Evolutionary conservation across 2,329 filamentous ascomycete species (phyloP).

Genomic region (Fusarium phyllophilum): DNA sequence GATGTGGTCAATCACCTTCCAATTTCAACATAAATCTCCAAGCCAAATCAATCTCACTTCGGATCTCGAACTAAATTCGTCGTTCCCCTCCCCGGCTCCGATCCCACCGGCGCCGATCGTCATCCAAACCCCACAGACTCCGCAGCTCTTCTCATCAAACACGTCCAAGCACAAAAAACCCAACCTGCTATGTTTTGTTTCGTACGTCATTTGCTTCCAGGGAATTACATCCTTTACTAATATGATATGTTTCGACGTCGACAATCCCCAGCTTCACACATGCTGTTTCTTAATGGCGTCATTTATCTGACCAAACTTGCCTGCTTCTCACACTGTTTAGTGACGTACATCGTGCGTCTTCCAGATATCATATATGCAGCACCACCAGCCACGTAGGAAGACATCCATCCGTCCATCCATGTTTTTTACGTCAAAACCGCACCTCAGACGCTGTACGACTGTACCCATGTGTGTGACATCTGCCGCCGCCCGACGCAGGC

Average conservation of each 20-base stretch:
- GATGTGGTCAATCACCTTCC: background rate
- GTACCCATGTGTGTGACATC: background rate
- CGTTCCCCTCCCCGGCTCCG: conserved; percentile 26
- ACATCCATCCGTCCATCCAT: conserved; percentile 6
- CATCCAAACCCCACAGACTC: conserved; percentile 32
- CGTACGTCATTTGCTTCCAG: conserved; percentile 16
- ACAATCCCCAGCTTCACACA: background rate
- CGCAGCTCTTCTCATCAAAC: background rate
- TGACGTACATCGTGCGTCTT: conserved; percentile 26
- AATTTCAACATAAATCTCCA: background rate
- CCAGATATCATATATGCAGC: conserved; percentile 15
- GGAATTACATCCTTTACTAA: background rate
- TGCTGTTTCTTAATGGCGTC: background rate
- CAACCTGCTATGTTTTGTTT: conserved; percentile 20
- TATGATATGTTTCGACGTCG: background rate
- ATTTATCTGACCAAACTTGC: background rate
- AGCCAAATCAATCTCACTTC: background rate
- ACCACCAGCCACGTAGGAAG: conserved; percentile 28
- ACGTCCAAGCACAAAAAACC: background rate
- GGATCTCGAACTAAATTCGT: conserved; percentile 27
- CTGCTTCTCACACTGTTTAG: conserved; percentile 1
- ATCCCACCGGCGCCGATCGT: conserved; percentile 34
- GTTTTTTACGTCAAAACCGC: conserved; percentile 17
- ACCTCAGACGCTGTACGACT: conserved; percentile 3
- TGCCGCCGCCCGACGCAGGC: conserved; percentile 11